Evolutionary conservation across 768 basidiomycete genomes (phyloP), one percentile per base, ranked within the genome.

Genomic region (Mycena rosella): DNA sequence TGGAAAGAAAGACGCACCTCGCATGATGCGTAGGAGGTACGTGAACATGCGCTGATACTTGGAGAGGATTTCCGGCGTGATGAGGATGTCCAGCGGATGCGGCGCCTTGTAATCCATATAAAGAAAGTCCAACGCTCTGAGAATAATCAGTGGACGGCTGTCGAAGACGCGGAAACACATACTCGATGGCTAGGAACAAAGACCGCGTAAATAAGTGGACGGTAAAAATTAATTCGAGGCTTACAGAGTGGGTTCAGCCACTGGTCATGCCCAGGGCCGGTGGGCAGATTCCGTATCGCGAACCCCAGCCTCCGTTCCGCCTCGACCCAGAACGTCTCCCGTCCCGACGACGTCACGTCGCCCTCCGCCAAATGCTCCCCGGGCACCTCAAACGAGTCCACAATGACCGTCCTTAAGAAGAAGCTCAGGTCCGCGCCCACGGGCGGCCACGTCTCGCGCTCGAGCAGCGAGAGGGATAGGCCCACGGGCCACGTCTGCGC

Each of bases 31-130:
- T 36, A 97, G 80, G 52, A 95, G 85, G 72, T 96, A 90, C 0
- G 91, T 85, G 76, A 96, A 95, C 67, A 96, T 82, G 44, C 92
- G 83, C 70, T 96, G 93, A 74, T 96, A 96, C 75, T 96, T 96
- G 7, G 87, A 89, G n/a, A 96, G 78, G 34, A 92, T 85, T 6
- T 87, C 83, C 1, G 87, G 82, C 2, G 93, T 88, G 34, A 97
- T 91, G 13, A 97, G 75, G 14, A 90, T 84, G 51, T 89, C 87
- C 42, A 97, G 80, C 0, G 94, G 88, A n/a, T 84, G 84, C 2
- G 95, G 94, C n/a, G 94, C 91, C 72, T 92, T 92, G 77, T 97
- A 97, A 70, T 95, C 89, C 82, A 97, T 89, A 74, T 94, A 94
- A 17, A 97, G 79, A 75, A 96, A 97, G 76, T 96, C 96, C 47